These are phyloP conservation scores for Termitomyces sp. DNA, from an alignment of 768 basidiomycete genomes.

Conservation along the genomic window DNA sequence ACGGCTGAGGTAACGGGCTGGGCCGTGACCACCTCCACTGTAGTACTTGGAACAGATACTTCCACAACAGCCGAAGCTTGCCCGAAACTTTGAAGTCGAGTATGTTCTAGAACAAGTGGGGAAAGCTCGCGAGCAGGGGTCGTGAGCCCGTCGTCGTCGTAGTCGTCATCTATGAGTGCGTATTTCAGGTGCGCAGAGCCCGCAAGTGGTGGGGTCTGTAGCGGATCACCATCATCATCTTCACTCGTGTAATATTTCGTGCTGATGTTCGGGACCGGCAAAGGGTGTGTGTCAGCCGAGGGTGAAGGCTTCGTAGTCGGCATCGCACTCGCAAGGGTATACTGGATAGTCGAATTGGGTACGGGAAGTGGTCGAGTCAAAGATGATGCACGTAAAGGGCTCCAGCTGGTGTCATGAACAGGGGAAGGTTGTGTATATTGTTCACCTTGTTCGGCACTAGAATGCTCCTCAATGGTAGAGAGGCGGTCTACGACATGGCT, in stretches of 20 bases:
- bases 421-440: conserved; percentile 2
- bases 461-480: conserved; percentile 16
- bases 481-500: conserved; percentile 13
- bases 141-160: conserved; percentile 18
- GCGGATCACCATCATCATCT: conserved; percentile 9
- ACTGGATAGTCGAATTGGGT: conserved; percentile 13
- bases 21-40: not conserved
- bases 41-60: not conserved
- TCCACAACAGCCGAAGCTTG: not conserved
- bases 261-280: conserved; percentile 21
- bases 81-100: conserved; percentile 9
- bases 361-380: conserved; percentile 15
- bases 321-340: not conserved
- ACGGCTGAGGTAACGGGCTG: conserved; percentile 10
- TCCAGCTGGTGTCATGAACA: not conserved
- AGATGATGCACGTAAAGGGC: conserved; percentile 11
- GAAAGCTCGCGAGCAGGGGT: conserved; percentile 19
- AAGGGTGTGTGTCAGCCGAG: conserved; percentile 10
- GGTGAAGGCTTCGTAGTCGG: not conserved
- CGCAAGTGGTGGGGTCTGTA: conserved; percentile 5
- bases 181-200: conserved; percentile 10
- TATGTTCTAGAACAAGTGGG: conserved; percentile 8
- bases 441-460: conserved; percentile 9
- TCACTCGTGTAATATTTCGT: conserved; percentile 9
- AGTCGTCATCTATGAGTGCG: conserved; percentile 6